Base-by-base conservation (phyloP, 2,329 filamentous ascomycete genomes). In the Lithohypha guttulata region DNA sequence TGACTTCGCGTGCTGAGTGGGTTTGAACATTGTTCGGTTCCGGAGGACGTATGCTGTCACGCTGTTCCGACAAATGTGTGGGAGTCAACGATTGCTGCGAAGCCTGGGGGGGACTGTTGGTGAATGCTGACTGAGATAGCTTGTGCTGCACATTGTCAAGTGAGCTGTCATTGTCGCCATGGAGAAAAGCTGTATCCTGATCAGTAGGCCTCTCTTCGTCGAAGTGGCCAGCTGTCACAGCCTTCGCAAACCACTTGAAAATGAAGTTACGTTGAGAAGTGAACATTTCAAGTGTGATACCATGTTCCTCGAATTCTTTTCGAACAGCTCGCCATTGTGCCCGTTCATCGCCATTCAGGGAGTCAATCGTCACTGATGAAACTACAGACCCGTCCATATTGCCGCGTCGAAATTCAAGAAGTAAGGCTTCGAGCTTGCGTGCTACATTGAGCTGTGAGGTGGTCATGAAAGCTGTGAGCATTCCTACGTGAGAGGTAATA, bases 281-380 rank as follows among this genome's bases (percentile, higher is more conserved):
- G 28, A 51, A 47, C 15, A 40, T 41, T 13, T 41, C 30, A 8
- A 45, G 22, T 7, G 43, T 40, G 5, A 51, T 45, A 3, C 49
- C 49, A 33, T 51, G 37, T 2, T 51, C 44, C 31, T 51, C 43
- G 5, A 51, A 25, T 5, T 46, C 45, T 36, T 49, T 47, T 11
- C 45, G 41, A 5, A 51, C 39, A 2, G 22, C 17, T 11, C 46
- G 42, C 49, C 49, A 51, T n/a, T 19, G 17, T 14, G 34, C 19
- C 29, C 38, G 32, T 11, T 47, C 48, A 29, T 45, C 34, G 6
- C 15, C 13, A 10, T 45, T 33, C 10, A 51, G 27, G 2, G 38
- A 42, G 6, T 51, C 45, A n/a, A 46, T 33, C 1, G 48, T 45
- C 11, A 35, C 27, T 9, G 18, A n/a, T 4, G 43, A 45, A 7